phyloP scores from a whole-genome alignment of 306 rosid genomes.

The Fagus sylvatica region DNA sequence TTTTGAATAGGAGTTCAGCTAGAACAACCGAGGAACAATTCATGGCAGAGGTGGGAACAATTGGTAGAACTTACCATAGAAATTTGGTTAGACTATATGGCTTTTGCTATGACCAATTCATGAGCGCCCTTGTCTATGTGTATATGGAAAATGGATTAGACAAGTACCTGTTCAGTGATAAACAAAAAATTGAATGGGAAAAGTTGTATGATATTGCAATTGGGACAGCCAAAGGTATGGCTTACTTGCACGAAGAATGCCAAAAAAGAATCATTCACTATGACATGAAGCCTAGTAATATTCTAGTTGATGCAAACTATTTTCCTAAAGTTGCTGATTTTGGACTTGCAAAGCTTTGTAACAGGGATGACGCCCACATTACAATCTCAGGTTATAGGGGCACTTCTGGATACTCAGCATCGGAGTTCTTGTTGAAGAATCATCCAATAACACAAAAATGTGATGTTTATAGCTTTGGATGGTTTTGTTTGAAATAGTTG shows the following conservation, averaged over 20 bases:
- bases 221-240: slow-evolving; percentile 13
- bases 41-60: slow-evolving; percentile 19
- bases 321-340: slow-evolving; percentile 7
- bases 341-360: slow-evolving; percentile 11
- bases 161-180: background rate
- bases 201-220: slow-evolving; percentile 2
- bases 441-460: slow-evolving; percentile 12
- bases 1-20: too few species aligned
- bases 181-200: background rate
- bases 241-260: slow-evolving; percentile 21
- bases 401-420: slow-evolving; percentile 19
- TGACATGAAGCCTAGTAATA: slow-evolving; percentile 11
- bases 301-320: background rate
- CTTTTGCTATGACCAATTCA: background rate
- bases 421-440: slow-evolving; percentile 15
- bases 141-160: background rate
- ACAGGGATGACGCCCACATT: background rate
- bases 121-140: slow-evolving; percentile 4
- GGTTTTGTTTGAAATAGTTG: slow-evolving; percentile 15
- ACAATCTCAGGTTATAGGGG: slow-evolving; percentile 3
- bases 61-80: slow-evolving; percentile 16
- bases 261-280: slow-evolving; percentile 15
- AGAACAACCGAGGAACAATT: slow-evolving; percentile 15
- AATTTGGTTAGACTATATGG: slow-evolving; percentile 24
- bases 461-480: slow-evolving; percentile 7